Evolutionary conservation across 345 rosid species (phyloP), one percentile per base, ranked within the genome.

Genomic region (Salix purpurea): DNA sequence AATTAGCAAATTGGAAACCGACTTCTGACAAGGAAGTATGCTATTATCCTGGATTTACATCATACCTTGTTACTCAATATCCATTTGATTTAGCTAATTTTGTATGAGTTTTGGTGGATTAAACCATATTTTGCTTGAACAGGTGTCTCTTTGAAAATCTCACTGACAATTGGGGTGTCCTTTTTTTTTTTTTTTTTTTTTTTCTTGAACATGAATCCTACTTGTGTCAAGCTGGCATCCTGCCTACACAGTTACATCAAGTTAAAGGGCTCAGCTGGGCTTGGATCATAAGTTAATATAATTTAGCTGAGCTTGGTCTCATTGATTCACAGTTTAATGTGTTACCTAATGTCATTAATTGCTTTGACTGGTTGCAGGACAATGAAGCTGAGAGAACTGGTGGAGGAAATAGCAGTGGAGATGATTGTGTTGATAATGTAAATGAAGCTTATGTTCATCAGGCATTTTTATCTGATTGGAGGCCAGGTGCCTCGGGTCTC

Each of bases 401-500:
- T 50, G 86, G 82, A 73, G 90, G 83, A 68, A 88, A 84, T 76
- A 85, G 71, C 71, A 85, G 88, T 72, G 91, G 88, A 74, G 95
- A 87, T 76, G 94, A 86, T 75, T 77, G 80, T 78, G 71, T 77
- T 21, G 94, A 89, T 73, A 82, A 81, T 83, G 84, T 83, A 46
- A 91, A 83, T 62, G 94, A 88, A 80, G 82, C 96, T 42, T 90
- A 88, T 78, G 91, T 96, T 71, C 98, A 93, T 78, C 93, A 93
- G 80, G 98, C 84, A 77, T 95, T 95, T 85, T 86, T 93, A 77
- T 90, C 97, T 19, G 96, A 88, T 70, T 93, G 92, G 98, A 86
- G 90, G 82, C 96, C 90, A 15, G 92, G 83, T 70, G 56, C 77
- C 77, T 79, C 87, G 58, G 69, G 52, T 65, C 80, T 77, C 61